Conservation (phyloP, 345 rosid genomes). For the Eucalyptus cloeziana region DNA sequence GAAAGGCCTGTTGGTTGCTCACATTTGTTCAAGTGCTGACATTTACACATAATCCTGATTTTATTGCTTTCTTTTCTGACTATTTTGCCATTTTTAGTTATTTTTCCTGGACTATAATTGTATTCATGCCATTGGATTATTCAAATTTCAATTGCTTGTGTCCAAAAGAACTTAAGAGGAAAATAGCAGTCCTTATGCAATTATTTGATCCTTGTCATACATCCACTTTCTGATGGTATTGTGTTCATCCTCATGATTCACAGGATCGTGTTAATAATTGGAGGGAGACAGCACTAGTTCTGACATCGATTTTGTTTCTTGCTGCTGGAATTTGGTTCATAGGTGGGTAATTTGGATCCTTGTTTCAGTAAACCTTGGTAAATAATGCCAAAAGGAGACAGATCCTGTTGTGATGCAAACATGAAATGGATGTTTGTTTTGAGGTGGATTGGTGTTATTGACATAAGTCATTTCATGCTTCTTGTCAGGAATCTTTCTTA, state of each 20-base stretch:
- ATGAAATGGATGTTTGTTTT: not conserved
- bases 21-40: not conserved
- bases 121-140: not conserved
- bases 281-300: slow-evolving; percentile 73
- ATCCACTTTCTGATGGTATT: not conserved
- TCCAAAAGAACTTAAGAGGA: not conserved
- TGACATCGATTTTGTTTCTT: slow-evolving; percentile 65
- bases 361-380: not conserved
- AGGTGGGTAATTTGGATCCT: slow-evolving; percentile 21
- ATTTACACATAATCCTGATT: not conserved
- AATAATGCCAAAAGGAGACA: not conserved
- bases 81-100: not conserved
- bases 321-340: slow-evolving; percentile 77
- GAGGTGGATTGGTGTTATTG: not conserved
- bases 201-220: not conserved
- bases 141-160: not conserved
- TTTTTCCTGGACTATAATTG: not conserved
- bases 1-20: not conserved
- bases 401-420: not conserved
- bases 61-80: not conserved
- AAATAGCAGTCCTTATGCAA: not conserved
- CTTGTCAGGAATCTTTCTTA: slow-evolving; percentile 65
- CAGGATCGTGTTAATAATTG: slow-evolving; percentile 68
- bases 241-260: not conserved
- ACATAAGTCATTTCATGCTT: not conserved